Evolutionary conservation across 768 basidiomycete species (phyloP).

Genomic region (Amanita brunnescens): DNA sequence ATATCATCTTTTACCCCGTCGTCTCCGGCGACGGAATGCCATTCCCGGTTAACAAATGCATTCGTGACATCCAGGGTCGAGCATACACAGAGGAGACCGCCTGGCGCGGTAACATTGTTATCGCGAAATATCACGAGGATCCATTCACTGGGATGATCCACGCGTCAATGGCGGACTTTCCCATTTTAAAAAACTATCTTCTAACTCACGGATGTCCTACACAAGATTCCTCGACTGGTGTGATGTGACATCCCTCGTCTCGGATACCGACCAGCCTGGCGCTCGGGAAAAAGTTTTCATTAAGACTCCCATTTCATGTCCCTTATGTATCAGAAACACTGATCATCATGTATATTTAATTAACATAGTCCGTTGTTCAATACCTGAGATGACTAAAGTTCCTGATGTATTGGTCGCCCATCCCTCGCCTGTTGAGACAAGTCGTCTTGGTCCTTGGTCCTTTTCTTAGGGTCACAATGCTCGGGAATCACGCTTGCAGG

Average conservation of each 20-base stretch:
- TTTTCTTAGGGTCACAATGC: slow-evolving; percentile 64
- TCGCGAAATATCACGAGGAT: slow-evolving; percentile 59
- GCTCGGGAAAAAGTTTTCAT: not conserved
- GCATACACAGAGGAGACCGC: slow-evolving; percentile 52
- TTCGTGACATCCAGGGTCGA: slow-evolving; percentile 65
- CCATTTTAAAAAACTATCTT: slow-evolving; percentile 73
- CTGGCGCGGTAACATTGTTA: slow-evolving; percentile 75
- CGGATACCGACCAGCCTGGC: not conserved
- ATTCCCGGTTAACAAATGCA: slow-evolving; percentile 70
- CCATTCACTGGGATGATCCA: slow-evolving; percentile 56
- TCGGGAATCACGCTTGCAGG: slow-evolving; percentile 65
- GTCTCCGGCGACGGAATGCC: slow-evolving; percentile 74
- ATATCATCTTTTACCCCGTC: slow-evolving; percentile 73
- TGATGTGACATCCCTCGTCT: not conserved
- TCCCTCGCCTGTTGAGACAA: slow-evolving; percentile 13
- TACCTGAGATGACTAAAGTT: slow-evolving; percentile 21
- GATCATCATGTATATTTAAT: slow-evolving; percentile 11
- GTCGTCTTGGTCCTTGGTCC: slow-evolving; percentile 20
- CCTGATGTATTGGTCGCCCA: slow-evolving; percentile 23
- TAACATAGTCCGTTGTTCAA: slow-evolving; percentile 5
- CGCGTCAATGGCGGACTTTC: slow-evolving; percentile 78
- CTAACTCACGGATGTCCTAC: slow-evolving; percentile 48
- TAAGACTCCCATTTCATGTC: not conserved
- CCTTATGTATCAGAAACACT: slow-evolving; percentile 4
- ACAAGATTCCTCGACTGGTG: not conserved